Conservation (phyloP, 192 early-diverging fungal species). For the Borealophlyctis nickersoniae region DNA sequence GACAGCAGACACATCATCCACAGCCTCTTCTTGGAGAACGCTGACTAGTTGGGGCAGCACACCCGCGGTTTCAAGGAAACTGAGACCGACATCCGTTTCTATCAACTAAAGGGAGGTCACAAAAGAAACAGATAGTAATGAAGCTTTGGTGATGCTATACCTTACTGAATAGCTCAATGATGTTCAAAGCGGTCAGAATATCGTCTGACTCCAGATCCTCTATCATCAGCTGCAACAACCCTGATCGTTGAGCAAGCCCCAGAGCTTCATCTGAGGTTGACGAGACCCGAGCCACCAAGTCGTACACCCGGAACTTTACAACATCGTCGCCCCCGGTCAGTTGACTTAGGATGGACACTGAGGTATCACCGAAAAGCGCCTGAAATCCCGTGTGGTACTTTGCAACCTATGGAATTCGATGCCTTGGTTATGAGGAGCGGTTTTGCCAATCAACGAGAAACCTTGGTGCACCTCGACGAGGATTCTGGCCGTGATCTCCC, state of each 20-base stretch:
- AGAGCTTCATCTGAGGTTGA: slow-evolving; percentile 34
- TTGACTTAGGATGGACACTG: slow-evolving; percentile 11
- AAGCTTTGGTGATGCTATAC: slow-evolving; percentile 15
- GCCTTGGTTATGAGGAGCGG: too few species aligned
- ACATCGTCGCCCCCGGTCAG: slow-evolving; percentile 32
- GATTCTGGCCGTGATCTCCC: slow-evolving; percentile 20
- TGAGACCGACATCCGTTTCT: slow-evolving; percentile 27
- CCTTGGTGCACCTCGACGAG: slow-evolving; percentile 41
- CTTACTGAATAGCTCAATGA: slow-evolving; percentile 43
- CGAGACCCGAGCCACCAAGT: slow-evolving; percentile 36
- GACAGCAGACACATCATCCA: slow-evolving; percentile 26
- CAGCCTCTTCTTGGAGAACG: slow-evolving; percentile 22
- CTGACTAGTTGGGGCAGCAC: slow-evolving; percentile 33
- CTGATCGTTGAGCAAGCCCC: slow-evolving; percentile 27
- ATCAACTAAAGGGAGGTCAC: not conserved
- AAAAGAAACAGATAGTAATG: not conserved
- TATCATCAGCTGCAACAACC: slow-evolving; percentile 30
- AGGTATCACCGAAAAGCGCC: slow-evolving; percentile 10
- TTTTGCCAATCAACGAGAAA: too few species aligned
- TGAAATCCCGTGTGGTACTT: slow-evolving; percentile 12
- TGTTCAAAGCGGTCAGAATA: slow-evolving; percentile 43
- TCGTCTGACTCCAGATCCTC: slow-evolving; percentile 37
- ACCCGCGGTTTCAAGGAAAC: slow-evolving; percentile 32
- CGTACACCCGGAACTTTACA: slow-evolving; percentile 49
- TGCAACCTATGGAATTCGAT: slow-evolving; percentile 22